Evolutionary conservation across 805 yeast genomes (phyloP), one percentile per base, ranked within the genome.

Genomic region (Ogataea paraovalis): DNA sequence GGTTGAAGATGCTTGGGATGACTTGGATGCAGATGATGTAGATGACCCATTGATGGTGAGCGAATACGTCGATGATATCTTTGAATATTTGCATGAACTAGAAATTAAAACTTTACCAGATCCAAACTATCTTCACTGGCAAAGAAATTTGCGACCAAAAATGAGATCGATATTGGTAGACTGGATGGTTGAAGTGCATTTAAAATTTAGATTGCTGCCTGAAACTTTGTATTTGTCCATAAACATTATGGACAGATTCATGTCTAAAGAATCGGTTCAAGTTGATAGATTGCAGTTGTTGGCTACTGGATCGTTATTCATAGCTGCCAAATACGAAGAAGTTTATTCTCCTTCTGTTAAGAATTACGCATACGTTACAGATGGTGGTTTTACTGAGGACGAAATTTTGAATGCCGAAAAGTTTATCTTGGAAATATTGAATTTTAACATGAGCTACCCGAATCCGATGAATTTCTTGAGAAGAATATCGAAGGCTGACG

Each of bases 301-400:
- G 46, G 96, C 96, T 4, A 86, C 94, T 1, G 87, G 96, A 1
- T 76, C 91, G 12, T 69, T 91, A 48, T 87, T 89, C 66, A 85
- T 89, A 51, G 96, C 97, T 37, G 95, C 97, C 14, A 90, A 90
- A 67, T 87, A 86, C 65, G 97, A 91, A 69, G 97, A 91, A 69
- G 95, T 91, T 23, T 85, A 83, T 62, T 76, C 89, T 10, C 97
- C 97, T 10, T 83, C 91, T 32, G 83, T 91, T 27, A 79, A 83
- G 50, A 87, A 87, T 65, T 91, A 87, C 63, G 87, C 96, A 2
- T 86, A 85, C 62, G 87, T 87, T 49, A 87, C 96, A 22, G 96
- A 87, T 65, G 92, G 92, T 41, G 87, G 89, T 3, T 87, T 82
- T 60, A 76, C 85, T 14, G 90, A 83, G 62, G 86, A 83, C 45